phyloP scores from a whole-genome alignment of 306 rosid genomes.

The Cicer chorassanicum region DNA sequence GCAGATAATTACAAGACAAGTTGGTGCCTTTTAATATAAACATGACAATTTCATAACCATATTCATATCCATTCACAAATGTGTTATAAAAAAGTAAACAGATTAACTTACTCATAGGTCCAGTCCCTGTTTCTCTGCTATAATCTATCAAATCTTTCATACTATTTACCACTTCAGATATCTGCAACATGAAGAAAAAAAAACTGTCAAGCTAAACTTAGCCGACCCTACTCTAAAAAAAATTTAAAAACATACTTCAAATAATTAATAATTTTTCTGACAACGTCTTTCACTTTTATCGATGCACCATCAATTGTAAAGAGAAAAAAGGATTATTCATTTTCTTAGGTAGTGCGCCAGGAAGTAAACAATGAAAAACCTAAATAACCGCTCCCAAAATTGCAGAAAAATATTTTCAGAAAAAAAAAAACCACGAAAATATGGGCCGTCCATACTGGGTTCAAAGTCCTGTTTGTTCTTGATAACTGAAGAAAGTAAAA shows the following conservation, averaged over 20 bases:
- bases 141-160: constrained; percentile 98
- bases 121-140: constrained; percentile 81
- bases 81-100: constrained; percentile 19
- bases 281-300: not conserved
- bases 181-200: constrained; percentile 53
- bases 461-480: too few relatives aligned
- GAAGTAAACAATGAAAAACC: too few relatives aligned
- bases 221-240: not conserved
- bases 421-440: too few relatives aligned
- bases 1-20: not conserved
- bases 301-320: too few relatives aligned
- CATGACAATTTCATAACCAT: constrained; percentile 19
- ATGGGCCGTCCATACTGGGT: too few relatives aligned
- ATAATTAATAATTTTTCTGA: not conserved
- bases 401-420: too few relatives aligned
- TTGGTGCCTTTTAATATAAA: constrained; percentile 18
- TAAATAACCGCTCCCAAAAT: too few relatives aligned
- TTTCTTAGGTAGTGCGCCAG: too few relatives aligned
- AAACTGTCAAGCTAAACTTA: not conserved
- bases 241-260: not conserved
- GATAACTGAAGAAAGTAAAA: too few relatives aligned
- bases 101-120: constrained; percentile 86
- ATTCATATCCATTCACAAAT: constrained; percentile 34
- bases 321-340: too few relatives aligned
- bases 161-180: constrained; percentile 95